Evolutionary conservation across 2,329 filamentous ascomycete genomes (phyloP).

Genomic region (Cryphonectria carpinicola): DNA sequence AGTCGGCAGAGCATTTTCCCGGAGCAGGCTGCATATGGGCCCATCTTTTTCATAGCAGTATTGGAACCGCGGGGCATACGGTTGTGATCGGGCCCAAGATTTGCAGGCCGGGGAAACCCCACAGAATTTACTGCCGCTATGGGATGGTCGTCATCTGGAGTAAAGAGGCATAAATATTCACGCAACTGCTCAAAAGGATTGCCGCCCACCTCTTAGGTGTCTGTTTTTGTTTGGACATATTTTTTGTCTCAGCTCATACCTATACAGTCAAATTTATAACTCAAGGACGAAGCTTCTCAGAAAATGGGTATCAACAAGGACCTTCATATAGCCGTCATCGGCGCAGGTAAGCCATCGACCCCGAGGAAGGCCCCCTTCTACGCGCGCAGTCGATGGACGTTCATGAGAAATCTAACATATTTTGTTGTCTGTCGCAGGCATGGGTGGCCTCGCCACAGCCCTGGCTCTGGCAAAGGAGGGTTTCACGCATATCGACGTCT

Average conservation of each 20-base stretch:
- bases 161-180: conserved; percentile 4
- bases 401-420: neutral
- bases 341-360: conserved; percentile 34
- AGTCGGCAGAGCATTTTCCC: conserved; percentile 12
- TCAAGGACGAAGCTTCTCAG: neutral
- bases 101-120: conserved; percentile 9
- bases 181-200: neutral
- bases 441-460: conserved; percentile 76
- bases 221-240: neutral
- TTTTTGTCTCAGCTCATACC: neutral
- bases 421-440: conserved; percentile 53
- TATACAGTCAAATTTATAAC: neutral
- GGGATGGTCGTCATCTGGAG: conserved; percentile 14
- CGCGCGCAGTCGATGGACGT: neutral
- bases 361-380: too few relatives aligned
- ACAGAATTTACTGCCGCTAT: neutral
- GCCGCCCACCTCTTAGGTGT: neutral
- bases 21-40: neutral
- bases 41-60: neutral
- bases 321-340: conserved; percentile 40
- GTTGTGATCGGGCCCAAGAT: conserved; percentile 15
- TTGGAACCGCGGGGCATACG: neutral
- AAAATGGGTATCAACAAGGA: conserved; percentile 30
- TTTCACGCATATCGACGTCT: conserved; percentile 74
- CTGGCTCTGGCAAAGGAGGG: conserved; percentile 76